Evolutionary conservation across 75 land plant species (phyloP), one percentile per base, ranked within the genome.

Genomic region (Cunninghamia lanceolata): DNA sequence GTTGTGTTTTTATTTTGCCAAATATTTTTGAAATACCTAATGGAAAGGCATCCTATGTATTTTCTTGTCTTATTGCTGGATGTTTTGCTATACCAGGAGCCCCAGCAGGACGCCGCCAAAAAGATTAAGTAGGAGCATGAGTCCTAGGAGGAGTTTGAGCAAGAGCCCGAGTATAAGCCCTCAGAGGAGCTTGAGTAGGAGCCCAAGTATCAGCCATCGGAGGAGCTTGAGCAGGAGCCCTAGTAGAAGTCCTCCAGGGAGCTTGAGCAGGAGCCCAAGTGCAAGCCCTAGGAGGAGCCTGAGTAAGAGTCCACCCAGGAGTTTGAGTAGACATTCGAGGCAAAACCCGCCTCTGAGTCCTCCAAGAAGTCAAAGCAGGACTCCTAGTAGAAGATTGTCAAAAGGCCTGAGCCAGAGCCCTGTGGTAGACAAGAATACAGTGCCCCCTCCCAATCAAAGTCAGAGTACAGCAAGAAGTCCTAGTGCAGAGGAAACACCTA

Each of bases 401-500:
- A 91, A 87, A 84, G 88, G 91, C 52, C 83, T 38, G 3, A 87
- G 84, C 46, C 77, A 40, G 30, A 94, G 92, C 80, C 94, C 94
- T 35, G 80, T 85, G 80, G 85, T 68, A 36, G 91, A 90, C 43
- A 91, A 90, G 86, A 92, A 85, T 82, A 88, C 87, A 53, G 85
- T 89, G 10, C 93, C 92, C 32, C 88, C 91, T 35, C 63, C 90
- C 47, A 88, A 78, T 80, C 88, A 87, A 63, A 77, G 87, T 6
- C 89, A 91, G 81, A 92, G 92, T 70, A 70, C 85, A 40, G 94
- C 93, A 28, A 90, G 93, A 85, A 94, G 97, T 89, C 93, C 86
- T 59, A 94, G 95, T 59, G 96, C 91, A 21, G 95, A 96, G 84
- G 99, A 93, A 4, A 92, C 96, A n/a, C 93, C 95, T 15, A 97